Percentiles rank a stretch among this genome's conserved stretches.
phyloP scores from a whole-genome alignment of 208 protist species.

The Crithidia fasciculata region DNA sequence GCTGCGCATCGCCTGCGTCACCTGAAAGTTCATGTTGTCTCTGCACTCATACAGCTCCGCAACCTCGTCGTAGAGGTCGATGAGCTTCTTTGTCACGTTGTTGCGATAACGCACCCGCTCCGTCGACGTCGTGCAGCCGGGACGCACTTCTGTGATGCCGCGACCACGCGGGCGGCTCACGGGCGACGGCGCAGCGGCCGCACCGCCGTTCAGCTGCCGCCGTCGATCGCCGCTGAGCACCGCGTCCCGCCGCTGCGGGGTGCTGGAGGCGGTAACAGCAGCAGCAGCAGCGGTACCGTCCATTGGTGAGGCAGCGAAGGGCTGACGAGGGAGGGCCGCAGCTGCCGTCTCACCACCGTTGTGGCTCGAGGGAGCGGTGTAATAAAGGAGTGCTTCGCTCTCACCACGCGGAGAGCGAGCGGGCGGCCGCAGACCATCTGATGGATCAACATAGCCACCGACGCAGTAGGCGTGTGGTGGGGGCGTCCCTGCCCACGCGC shows the following conservation, averaged over 20 bases:
- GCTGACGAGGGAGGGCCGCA: conserved; percentile 6
- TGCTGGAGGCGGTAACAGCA: too few species aligned
- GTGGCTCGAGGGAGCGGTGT: too few species aligned
- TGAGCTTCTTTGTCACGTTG: conserved; percentile 57
- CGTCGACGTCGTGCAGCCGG: conserved; percentile 29
- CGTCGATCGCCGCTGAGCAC: too few species aligned
- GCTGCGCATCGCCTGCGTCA: conserved; percentile 70
- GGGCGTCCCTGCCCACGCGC: neutral
- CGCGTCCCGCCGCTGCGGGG: too few species aligned
- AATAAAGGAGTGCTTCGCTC: too few species aligned
- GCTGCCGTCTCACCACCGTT: neutral
- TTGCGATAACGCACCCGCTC: conserved; percentile 51
- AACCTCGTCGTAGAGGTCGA: conserved; percentile 69
- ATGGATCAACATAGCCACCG: neutral
- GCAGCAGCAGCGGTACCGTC: too few species aligned
- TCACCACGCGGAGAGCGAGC: neutral
- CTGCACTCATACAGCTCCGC: conserved; percentile 51
- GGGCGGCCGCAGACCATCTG: neutral
- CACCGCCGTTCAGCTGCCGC: too few species aligned
- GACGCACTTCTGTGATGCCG: conserved; percentile 22
- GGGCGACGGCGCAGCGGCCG: neutral
- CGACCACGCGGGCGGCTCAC: neutral
- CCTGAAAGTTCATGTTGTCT: conserved; percentile 44
- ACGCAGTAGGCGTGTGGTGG: neutral
- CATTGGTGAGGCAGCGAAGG: neutral